These are phyloP conservation scores for Blastomyces parvus DNA, from an alignment of 2,329 filamentous ascomycete genomes.

Conservation along the genomic window DNA sequence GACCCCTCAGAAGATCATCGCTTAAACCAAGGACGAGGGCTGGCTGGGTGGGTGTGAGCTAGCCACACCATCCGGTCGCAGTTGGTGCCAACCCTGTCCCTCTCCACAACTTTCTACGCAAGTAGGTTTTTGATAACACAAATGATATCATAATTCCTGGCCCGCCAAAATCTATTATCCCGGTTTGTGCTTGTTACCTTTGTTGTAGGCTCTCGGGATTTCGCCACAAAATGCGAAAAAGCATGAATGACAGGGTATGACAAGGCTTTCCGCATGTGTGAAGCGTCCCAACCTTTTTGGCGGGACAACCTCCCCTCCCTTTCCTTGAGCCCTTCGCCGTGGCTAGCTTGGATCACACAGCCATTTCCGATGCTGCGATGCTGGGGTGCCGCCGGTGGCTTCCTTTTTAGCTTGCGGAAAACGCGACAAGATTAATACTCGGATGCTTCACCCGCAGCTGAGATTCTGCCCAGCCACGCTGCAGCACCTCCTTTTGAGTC, in stretches of 20 bases:
- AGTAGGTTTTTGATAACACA: background rate
- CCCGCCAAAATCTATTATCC: background rate
- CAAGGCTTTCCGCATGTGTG: no score
- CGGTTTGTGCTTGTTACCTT: background rate
- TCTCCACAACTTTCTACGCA: background rate
- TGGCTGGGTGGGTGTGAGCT: background rate
- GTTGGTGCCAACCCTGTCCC: background rate
- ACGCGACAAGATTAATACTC: background rate
- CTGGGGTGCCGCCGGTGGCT: background rate
- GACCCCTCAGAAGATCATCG: background rate
- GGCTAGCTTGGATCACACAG: background rate
- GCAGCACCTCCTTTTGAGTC: background rate
- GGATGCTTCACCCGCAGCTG: background rate
- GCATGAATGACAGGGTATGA: background rate
- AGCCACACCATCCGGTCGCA: background rate
- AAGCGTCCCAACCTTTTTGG: no score
- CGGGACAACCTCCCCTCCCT: no score
- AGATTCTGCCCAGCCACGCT: background rate
- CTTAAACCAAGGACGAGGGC: background rate
- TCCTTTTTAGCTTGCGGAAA: background rate
- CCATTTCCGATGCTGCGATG: background rate
- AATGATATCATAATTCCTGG: constrained; percentile 1
- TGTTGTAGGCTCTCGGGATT: background rate
- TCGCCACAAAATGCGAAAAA: background rate
- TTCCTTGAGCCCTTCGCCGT: background rate